Evolutionary conservation across 2,329 filamentous ascomycete genomes (phyloP).

Genomic region (Cladophialophora bantiana): DNA sequence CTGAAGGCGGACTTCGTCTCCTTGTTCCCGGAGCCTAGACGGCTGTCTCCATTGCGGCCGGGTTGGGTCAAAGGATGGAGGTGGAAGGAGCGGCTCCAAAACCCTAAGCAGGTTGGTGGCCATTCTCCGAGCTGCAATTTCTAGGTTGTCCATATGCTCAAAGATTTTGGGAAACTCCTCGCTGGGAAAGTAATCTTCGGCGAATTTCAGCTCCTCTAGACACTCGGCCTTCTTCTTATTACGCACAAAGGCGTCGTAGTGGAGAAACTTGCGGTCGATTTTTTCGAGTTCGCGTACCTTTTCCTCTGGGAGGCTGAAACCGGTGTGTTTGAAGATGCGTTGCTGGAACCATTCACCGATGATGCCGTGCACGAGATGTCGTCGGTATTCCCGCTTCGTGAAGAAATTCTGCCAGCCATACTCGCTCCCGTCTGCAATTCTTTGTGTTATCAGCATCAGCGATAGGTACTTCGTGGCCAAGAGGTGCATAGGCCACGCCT

Average conservation of each 20-base stretch:
- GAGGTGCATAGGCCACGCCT: conserved; percentile 33
- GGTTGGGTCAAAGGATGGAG: conserved; percentile 18
- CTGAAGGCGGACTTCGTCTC: neutral
- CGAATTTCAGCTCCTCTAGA: conserved; percentile 16
- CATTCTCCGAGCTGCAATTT: conserved; percentile 15
- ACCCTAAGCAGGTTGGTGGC: conserved; percentile 22
- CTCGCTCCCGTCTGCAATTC: conserved; percentile 31
- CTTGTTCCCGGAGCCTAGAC: neutral
- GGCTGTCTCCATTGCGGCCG: neutral
- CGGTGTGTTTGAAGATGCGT: conserved; percentile 37
- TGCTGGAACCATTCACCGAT: conserved; percentile 34
- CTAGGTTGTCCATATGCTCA: conserved; percentile 14
- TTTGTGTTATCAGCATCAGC: conserved; percentile 23
- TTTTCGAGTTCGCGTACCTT: conserved; percentile 24
- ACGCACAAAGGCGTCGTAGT: conserved; percentile 37
- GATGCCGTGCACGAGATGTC: conserved; percentile 34
- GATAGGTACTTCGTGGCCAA: conserved; percentile 20
- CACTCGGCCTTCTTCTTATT: conserved; percentile 29
- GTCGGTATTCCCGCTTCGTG: conserved; percentile 31
- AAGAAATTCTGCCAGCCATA: conserved; percentile 38
- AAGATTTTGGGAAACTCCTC: neutral
- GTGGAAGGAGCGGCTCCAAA: conserved; percentile 28
- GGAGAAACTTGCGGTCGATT: conserved; percentile 33
- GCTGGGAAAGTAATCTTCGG: neutral
- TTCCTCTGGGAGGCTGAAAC: conserved; percentile 24